Base-by-base conservation (phyloP, 139 green algal genomes). In the Volvox reticuliferus region DNA sequence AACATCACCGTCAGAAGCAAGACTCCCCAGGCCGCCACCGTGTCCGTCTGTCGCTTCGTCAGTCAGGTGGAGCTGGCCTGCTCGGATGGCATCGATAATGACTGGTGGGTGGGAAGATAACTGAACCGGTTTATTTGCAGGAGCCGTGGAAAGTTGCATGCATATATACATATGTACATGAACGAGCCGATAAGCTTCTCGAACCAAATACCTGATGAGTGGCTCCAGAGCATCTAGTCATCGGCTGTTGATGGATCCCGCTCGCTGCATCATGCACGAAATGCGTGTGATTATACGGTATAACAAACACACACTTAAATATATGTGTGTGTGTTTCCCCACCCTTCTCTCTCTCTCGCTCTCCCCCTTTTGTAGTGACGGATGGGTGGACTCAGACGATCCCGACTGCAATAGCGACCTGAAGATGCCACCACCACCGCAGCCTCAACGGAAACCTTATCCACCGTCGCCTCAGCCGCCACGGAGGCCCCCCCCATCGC, bases 41-140 rank as follows among this genome's bases (percentile, higher is more conserved):
- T 84, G 18, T 36, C 36, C 36, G 78, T 84, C 20, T 84, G 78
- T 33, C 36, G 37, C 36, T 84, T 68, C 78, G 16, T 63, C 12
- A 21, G 17, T 12, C 36, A 30, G 36, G 18, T 12, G 1, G 78
- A 84, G 35, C 32, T 35, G 75, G 22, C 75, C 75, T 84, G 78
- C 37, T 12, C 6, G 20, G 37, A 84, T 33, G 78, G 78, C 0
- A 32, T 84, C 1, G 78, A 84, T 26, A 65, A 84, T 18, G 78
- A 84, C 78, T 84, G 78, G 78, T 84, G 20, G n/a, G 76, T 73
- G 65, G 21, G 65, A 73, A 28, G 65, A 30, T 26, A 73, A 16
- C 12, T 28, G 16, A 30, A 73, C 16, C 24, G 12, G 2, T n/a
- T n/a, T n/a, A n/a, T n/a, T n/a, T n/a, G n/a, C n/a, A n/a, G n/a